Evolutionary conservation across 2,329 filamentous ascomycete genomes (phyloP).

Genomic region (Alternaria burnsii): DNA sequence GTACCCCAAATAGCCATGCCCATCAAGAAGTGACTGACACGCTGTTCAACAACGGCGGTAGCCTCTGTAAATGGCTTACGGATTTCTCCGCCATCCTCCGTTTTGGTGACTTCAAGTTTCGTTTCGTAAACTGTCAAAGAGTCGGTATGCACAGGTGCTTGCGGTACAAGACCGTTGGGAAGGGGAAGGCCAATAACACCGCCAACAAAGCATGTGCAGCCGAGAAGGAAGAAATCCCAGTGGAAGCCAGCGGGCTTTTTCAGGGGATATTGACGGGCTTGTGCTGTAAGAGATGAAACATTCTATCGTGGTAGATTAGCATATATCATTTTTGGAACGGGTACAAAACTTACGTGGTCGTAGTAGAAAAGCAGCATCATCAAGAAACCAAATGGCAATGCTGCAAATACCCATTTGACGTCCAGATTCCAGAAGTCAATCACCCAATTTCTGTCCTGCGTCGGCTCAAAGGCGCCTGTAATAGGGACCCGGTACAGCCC

Average conservation of each 20-base stretch:
- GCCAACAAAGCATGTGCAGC: slow-evolving; percentile 61
- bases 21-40: slow-evolving; percentile 63
- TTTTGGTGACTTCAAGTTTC: slow-evolving; percentile 48
- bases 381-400: slow-evolving; percentile 63
- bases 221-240: slow-evolving; percentile 66
- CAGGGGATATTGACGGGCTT: slow-evolving; percentile 62
- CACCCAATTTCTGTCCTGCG: slow-evolving; percentile 57
- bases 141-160: slow-evolving; percentile 66
- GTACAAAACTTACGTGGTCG: slow-evolving; percentile 53
- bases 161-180: slow-evolving; percentile 64
- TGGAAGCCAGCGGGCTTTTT: slow-evolving; percentile 65
- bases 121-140: slow-evolving; percentile 55
- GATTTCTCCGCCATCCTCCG: slow-evolving; percentile 54
- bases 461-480: slow-evolving; percentile 59
- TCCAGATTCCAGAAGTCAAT: slow-evolving; percentile 64
- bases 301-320: slow-evolving; percentile 37
- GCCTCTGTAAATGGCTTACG: slow-evolving; percentile 56
- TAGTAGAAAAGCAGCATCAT: slow-evolving; percentile 66
- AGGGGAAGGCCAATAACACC: slow-evolving; percentile 63
- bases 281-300: slow-evolving; percentile 62
- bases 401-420: slow-evolving; percentile 62
- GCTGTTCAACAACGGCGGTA: slow-evolving; percentile 61
- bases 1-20: slow-evolving; percentile 62
- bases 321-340: not conserved
- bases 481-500: slow-evolving; percentile 55